Conservation (phyloP, 768 basidiomycete genomes). For the Leccinum broughii region DNA sequence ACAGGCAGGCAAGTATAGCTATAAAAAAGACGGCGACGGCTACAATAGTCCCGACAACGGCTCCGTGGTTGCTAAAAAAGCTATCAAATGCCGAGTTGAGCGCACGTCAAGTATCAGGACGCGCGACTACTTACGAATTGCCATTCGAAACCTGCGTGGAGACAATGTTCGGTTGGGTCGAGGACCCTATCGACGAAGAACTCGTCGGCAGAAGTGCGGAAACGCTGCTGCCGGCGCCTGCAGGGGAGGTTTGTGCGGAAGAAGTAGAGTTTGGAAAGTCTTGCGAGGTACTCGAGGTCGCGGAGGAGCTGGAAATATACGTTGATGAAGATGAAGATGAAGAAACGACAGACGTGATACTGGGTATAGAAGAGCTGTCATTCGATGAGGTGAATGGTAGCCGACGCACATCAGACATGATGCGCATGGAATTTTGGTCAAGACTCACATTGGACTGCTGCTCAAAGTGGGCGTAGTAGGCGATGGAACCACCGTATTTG, state of each 20-base stretch:
- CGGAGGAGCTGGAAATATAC: neutral
- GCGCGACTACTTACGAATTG: slow-evolving; percentile 27
- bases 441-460: slow-evolving; percentile 3
- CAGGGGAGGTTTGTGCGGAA: slow-evolving; percentile 38
- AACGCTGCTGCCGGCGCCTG: slow-evolving; percentile 38
- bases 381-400: neutral
- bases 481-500: neutral
- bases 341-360: neutral
- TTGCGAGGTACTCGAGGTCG: neutral
- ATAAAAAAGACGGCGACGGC: slow-evolving; percentile 59
- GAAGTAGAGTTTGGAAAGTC: neutral
- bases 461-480: neutral
- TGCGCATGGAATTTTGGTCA: neutral
- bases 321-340: neutral
- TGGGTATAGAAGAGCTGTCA: neutral
- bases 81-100: slow-evolving; percentile 33
- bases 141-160: slow-evolving; percentile 40
- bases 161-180: slow-evolving; percentile 47
- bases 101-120: neutral
- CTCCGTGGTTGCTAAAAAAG: slow-evolving; percentile 66
- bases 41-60: slow-evolving; percentile 72
- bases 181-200: slow-evolving; percentile 45
- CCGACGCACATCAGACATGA: neutral
- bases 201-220: slow-evolving; percentile 40
- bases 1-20: slow-evolving; percentile 44